Base-by-base conservation (phyloP, 1,284 basidiomycete species). In the Ganoderma lingzhi region DNA sequence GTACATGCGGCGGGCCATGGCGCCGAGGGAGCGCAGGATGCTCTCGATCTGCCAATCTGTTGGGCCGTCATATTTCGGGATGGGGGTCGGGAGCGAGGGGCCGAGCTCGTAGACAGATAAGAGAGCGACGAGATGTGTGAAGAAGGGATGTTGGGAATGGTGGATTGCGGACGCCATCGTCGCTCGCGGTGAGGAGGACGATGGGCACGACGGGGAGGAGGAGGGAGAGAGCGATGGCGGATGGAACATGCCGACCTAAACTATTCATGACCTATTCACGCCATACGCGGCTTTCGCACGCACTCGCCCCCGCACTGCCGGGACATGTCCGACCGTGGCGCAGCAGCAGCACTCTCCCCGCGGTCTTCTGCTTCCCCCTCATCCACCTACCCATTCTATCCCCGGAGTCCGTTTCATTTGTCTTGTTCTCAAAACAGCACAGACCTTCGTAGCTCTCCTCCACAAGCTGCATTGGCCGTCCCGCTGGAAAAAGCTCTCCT, bases 41-140 rank as follows among this genome's bases (percentile, higher is more conserved):
- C 83, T 81, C 59, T 91, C 87, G 12, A 87, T 91, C 76, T 89
- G 87, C 88, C 87, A 90, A 79, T 90, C 87, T 62, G 82, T 73
- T 1, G 88, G 88, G 2, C 90, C 90, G 79, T 88, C 84, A 78
- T 90, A 93, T 68, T 84, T 83, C 61, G 90, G 90, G 70, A 86
- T 79, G 51, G 90, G 88, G 6, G 85, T 82, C 15, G 85, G 76
- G 63, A 78, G 85, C 67, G 66, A 77, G 67, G 48, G 81, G 76
- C 81, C 81, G 56, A 81, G 78, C 71, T 84, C 82, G 72, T 82
- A 83, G 69, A 83, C 75, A 39, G 82, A 82, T 51, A 84, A 75
- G n/a, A 82, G 74, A 35, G 80, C 80, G 71, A 82, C 78, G 60
- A 83, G 80, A 71, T 84, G 81, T 9, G 77, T 75, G 55, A 82